These are phyloP conservation scores for Aschersonia sp. DNA, from an alignment of 2,329 filamentous ascomycete species.

Conservation along the genomic window DNA sequence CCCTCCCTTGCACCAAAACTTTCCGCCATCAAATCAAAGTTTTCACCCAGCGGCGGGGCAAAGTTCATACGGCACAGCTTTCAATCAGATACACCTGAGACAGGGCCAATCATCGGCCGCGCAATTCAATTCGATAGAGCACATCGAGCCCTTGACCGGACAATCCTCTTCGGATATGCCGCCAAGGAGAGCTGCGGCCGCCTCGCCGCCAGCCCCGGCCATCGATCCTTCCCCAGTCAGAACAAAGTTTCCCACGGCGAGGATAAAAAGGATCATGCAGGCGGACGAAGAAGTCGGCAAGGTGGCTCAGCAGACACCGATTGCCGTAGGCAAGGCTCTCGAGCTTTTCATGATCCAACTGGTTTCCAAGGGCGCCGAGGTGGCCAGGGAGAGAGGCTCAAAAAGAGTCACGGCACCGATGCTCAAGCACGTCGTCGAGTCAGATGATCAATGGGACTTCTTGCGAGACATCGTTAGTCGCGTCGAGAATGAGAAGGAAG, in stretches of 20 bases:
- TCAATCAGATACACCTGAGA: neutral
- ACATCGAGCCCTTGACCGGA: constrained; percentile 1
- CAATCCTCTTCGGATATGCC: constrained; percentile 16
- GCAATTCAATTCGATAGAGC: neutral
- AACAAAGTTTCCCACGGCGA: constrained; percentile 91
- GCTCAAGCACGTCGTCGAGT: constrained; percentile 79
- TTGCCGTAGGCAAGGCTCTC: constrained; percentile 87
- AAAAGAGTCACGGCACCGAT: constrained; percentile 84
- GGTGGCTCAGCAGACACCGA: constrained; percentile 92
- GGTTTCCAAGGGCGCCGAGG: constrained; percentile 73
- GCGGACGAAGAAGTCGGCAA: constrained; percentile 97
- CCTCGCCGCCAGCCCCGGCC: constrained; percentile 18
- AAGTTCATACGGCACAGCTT: no score
- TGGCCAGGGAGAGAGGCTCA: constrained; percentile 68
- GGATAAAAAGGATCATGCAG: constrained; percentile 99
- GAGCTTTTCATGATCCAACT: constrained; percentile 97
- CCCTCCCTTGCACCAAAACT: constrained; percentile 8
- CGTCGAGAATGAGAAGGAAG: constrained; percentile 47
- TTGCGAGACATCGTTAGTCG: constrained; percentile 79
- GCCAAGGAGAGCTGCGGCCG: constrained; percentile 13
- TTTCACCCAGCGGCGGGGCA: no score
- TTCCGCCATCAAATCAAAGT: neutral
- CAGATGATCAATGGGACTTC: constrained; percentile 90
- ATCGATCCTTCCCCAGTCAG: constrained; percentile 59
- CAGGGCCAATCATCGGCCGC: neutral